Percentiles rank a stretch among this genome's conserved stretches.
Conservation (phyloP, 78 protist genomes). For the Monosiga brevicollis region DNA sequence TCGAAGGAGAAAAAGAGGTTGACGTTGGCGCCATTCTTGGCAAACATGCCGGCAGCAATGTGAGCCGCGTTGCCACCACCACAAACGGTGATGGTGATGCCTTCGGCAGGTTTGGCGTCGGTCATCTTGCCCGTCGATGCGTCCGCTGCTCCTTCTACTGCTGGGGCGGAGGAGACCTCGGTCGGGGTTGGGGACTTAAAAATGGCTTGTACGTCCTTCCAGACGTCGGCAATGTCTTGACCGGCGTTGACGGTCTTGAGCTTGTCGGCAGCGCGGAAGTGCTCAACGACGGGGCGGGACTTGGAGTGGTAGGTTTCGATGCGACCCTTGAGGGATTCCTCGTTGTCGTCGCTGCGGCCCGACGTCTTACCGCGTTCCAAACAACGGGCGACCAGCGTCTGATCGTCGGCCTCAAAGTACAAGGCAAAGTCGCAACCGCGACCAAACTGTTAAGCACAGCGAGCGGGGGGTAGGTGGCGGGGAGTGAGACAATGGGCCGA, state of each 20-base stretch:
- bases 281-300: conserved; percentile 45
- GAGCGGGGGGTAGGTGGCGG: too few species aligned
- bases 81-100: neutral
- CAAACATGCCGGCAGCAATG: neutral
- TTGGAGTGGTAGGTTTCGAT: neutral
- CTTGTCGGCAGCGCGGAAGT: neutral
- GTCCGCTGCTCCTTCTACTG: too few species aligned
- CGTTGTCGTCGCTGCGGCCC: conserved; percentile 51
- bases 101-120: too few species aligned
- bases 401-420: too few species aligned
- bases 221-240: conserved; percentile 8
- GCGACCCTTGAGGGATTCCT: conserved; percentile 23
- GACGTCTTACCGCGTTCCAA: conserved; percentile 39
- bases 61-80: neutral
- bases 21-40: neutral
- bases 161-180: too few species aligned
- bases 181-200: too few species aligned
- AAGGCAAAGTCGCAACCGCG: too few species aligned
- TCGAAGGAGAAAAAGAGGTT: neutral
- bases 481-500: too few species aligned
- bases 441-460: too few species aligned
- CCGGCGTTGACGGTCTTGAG: neutral
- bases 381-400: too few species aligned
- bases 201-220: too few species aligned
- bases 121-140: too few species aligned